Evolutionary conservation across 1,284 basidiomycete species (phyloP).

Genomic region (Rhodotorula sp.): DNA sequence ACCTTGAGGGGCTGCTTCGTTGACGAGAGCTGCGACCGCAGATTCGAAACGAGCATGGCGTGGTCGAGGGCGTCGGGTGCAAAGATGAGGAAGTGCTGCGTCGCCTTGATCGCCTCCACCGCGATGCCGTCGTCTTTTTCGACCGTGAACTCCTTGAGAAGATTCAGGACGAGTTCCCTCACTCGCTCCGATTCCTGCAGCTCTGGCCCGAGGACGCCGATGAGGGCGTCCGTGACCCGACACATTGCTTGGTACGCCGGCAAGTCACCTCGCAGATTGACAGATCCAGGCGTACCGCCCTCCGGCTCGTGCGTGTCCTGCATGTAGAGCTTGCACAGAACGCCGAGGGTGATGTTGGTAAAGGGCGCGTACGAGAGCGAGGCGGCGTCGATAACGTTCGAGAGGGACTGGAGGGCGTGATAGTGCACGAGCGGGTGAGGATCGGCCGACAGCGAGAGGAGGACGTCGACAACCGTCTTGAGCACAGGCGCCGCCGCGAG

Average conservation of each 20-base stretch:
- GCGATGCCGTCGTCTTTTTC: conserved; percentile 81
- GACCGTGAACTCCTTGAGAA: conserved; percentile 71
- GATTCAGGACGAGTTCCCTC: conserved; percentile 73
- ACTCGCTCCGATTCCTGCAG: conserved; percentile 84
- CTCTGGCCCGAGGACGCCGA: conserved; percentile 92
- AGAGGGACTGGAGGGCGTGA: conserved; percentile 82
- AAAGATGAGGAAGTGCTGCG: conserved; percentile 96
- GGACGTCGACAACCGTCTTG: conserved; percentile 92
- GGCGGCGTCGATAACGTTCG: conserved; percentile 84
- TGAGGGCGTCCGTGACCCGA: conserved; percentile 85
- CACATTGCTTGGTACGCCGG: conserved; percentile 90
- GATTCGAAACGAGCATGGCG: conserved; percentile 69
- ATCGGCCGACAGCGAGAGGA: conserved; percentile 93
- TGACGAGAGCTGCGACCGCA: conserved; percentile 73
- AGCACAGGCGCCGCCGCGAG: conserved; percentile 88
- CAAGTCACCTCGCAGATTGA: conserved; percentile 83
- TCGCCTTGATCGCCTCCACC: conserved; percentile 91
- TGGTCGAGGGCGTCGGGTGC: conserved; percentile 77
- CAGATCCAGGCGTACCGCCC: conserved; percentile 76
- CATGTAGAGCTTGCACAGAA: conserved; percentile 86
- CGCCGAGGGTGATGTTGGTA: conserved; percentile 81
- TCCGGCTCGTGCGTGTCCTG: conserved; percentile 91
- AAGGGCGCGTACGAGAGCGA: conserved; percentile 88
- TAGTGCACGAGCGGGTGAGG: conserved; percentile 96
- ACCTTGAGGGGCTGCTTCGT: conserved; percentile 75